Evolutionary conservation across 2,329 filamentous ascomycete species (phyloP), one percentile per base, ranked within the genome.

Genomic region (Diaporthe vaccinii): DNA sequence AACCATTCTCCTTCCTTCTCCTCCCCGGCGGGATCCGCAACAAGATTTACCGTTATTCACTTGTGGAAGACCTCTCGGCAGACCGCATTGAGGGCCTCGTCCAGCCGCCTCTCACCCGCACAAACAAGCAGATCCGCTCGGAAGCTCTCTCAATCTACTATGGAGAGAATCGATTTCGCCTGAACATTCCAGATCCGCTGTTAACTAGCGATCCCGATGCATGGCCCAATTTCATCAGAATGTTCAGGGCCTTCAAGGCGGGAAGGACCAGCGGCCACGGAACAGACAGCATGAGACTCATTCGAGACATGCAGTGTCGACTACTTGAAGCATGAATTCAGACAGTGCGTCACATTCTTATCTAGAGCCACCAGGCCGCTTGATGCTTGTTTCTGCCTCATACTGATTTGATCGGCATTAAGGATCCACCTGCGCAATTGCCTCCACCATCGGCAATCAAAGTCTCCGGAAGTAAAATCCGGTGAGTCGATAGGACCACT

Each of bases 1-100:
- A 8, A 10, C 3, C 1, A 0, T 41, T 46, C 12, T 25, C 22
- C 3, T 70, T 74, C 9, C 72, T 69, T 15, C 2, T 6, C 15
- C 53, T 75, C 5, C 69, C 74, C 3, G 36, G 49, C 17, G 74
- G 73, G 59, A 20, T 75, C 10, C 74, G 68, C 28, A 68, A 73
- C 39, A 34, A 36, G n/a, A 44, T 75, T 10, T 75, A 73, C 51
- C 58, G 15, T 4, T 41, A 20, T 12, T 31, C n/a, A 1, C 70
- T 73, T 4, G n/a, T 46, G 6, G 2, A 59, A 10, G 0, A 6
- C 8, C 2, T 28, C 22, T 34, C 46, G 0, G n/a, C 6, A 6
- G 1, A 28, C 20, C 51, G 57, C 34, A 39, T 49, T n/a, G 0
- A 7, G 6, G 36, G 41, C 9, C 41, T 67, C 51, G 12, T 7